phyloP scores from a whole-genome alignment of 257 asterid genomes.

The Echites panduratus region DNA sequence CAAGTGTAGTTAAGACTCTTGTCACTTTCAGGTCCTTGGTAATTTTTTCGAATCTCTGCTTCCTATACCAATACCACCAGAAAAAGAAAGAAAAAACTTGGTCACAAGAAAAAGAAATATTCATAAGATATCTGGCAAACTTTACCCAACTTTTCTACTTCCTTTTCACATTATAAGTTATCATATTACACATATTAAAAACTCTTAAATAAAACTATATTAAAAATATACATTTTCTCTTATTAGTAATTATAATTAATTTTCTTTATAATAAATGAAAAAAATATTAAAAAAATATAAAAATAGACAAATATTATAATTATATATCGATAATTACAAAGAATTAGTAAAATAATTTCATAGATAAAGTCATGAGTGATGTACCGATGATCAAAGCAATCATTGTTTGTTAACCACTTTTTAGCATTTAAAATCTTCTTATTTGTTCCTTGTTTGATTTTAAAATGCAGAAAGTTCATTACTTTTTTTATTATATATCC shows the following conservation, averaged over 20 bases:
- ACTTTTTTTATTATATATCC: neutral
- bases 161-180: too few species aligned
- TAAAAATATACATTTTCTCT: too few species aligned
- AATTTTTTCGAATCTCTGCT: slow-evolving; percentile 78
- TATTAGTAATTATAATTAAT: too few species aligned
- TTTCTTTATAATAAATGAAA: too few species aligned
- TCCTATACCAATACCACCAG: slow-evolving; percentile 36
- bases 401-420: neutral
- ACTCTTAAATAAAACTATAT: too few species aligned
- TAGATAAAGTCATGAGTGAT: too few species aligned
- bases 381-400: neutral
- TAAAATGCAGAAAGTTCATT: neutral
- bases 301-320: too few species aligned
- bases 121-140: neutral
- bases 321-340: too few species aligned
- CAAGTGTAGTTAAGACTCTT: slow-evolving; percentile 63
- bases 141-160: too few species aligned
- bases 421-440: neutral
- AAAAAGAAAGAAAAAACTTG: too few species aligned
- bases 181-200: too few species aligned
- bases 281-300: too few species aligned
- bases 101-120: neutral
- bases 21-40: slow-evolving; percentile 67
- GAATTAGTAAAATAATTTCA: neutral
- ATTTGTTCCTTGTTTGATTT: neutral